Evolutionary conservation across 2,329 filamentous ascomycete genomes (phyloP), one percentile per base, ranked within the genome.

Genomic region (Alternaria hordeiaustralica): DNA sequence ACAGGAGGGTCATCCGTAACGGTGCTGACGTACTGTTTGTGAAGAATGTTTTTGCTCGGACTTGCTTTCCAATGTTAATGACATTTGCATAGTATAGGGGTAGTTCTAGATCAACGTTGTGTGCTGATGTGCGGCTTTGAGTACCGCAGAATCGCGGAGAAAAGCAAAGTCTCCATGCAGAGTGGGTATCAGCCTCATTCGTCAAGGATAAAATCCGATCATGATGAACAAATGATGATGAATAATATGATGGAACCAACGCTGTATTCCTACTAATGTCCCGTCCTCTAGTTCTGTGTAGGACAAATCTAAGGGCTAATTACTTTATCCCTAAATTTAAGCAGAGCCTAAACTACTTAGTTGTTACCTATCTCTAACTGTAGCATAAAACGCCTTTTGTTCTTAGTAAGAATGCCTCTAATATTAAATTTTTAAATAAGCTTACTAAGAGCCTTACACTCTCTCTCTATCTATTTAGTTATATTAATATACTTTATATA

Each of bases 181-280:
- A 57, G 36, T 51, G 55, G 30, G 12, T 21, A 47, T 60, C 67
- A 71, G 69, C 64, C 67, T 70, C 64, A 62, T 61, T 55, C 41
- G 56, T 50, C 55, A 44, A 15, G 25, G 30, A 20, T 33, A 28
- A 65, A 59, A 61, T 60, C 64, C 63, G 65, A 70, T 41, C 36
- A 41, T 57, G 54, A 51, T 62, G 67, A 63, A 63, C n/a, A 46
- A 82, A 81, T 21, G 21, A 21, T 21, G 21, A 21, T 55, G 78
- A 83, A 50, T 21, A 21, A 21, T 21, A 21, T 21, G 4, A 21
- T 21, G 4, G 21, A 21, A 21, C 21, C 21, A 21, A 21, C 21
- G 21, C 21, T 4, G 21, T 21, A 21, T 21, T 21, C 21, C 21
- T 4, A 21, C 21, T 21, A 21, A 21, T 21, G 21, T 21, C 21